Evolutionary conservation across 2,329 filamentous ascomycete species (phyloP).

Genomic region (Fusarium buxicola): DNA sequence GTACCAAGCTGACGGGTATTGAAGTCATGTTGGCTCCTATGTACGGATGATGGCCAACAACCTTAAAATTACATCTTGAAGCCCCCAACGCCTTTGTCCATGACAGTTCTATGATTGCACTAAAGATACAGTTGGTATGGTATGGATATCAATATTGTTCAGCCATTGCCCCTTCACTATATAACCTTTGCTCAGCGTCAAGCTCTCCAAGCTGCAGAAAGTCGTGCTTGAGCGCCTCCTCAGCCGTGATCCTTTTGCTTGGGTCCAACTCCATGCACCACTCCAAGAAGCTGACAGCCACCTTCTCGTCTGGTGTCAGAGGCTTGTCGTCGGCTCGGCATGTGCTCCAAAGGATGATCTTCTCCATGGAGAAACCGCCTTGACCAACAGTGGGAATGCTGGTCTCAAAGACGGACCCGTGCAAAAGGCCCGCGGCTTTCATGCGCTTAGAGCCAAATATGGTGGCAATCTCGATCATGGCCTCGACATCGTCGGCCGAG

Average conservation of each 20-base stretch:
- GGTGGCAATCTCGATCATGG: slow-evolving; percentile 95
- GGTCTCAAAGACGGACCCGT: slow-evolving; percentile 92
- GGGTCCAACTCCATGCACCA: slow-evolving; percentile 83
- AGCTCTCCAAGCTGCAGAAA: slow-evolving; percentile 62
- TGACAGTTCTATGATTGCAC: slow-evolving; percentile 34
- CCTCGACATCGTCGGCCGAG: slow-evolving; percentile 96
- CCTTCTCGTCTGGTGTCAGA: slow-evolving; percentile 74
- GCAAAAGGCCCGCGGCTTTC: slow-evolving; percentile 82
- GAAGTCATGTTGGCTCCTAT: slow-evolving; percentile 31
- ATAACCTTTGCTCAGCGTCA: slow-evolving; percentile 61
- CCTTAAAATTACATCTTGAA: slow-evolving; percentile 25
- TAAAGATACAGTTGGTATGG: slow-evolving; percentile 16
- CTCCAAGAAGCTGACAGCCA: slow-evolving; percentile 78
- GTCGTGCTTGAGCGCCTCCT: slow-evolving; percentile 77
- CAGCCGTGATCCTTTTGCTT: slow-evolving; percentile 76
- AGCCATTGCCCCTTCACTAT: slow-evolving; percentile 42
- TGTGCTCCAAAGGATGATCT: slow-evolving; percentile 96
- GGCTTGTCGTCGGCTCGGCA: slow-evolving; percentile 72
- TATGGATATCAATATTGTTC: slow-evolving; percentile 22
- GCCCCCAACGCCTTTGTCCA: slow-evolving; percentile 30
- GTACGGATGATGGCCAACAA: slow-evolving; percentile 29
- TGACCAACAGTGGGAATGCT: slow-evolving; percentile 91
- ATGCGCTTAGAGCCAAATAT: slow-evolving; percentile 91
- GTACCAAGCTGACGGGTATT: slow-evolving; percentile 25
- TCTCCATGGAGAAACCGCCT: slow-evolving; percentile 87